Evolutionary conservation across 225 moss, liverwort and hornwort genomes (phyloP).

Genomic region (Takakia lepidozioides): DNA sequence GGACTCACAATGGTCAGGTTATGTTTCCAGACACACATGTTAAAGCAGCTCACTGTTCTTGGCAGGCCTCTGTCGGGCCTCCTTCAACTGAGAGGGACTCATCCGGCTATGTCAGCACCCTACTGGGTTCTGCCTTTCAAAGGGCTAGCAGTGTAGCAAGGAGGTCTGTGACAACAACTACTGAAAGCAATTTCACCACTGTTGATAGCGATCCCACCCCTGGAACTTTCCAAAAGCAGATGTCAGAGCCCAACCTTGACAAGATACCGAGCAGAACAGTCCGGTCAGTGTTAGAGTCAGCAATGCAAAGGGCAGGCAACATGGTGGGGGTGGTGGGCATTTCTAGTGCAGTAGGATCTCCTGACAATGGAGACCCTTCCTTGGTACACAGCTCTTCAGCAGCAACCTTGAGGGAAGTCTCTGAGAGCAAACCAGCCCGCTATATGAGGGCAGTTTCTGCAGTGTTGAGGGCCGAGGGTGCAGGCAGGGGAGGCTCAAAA

Average conservation of each 20-base stretch:
- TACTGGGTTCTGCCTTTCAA: constrained; percentile 53
- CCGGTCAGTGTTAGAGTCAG: constrained; percentile 54
- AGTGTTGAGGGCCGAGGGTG: constrained; percentile 10
- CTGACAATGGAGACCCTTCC: constrained; percentile 16
- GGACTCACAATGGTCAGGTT: no score
- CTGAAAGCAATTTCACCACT: constrained; percentile 11
- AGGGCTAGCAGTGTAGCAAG: constrained; percentile 57
- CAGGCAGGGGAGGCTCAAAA: constrained; percentile 3
- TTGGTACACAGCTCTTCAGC: constrained; percentile 37
- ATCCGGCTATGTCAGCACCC: constrained; percentile 41
- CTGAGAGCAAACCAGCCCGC: constrained; percentile 4
- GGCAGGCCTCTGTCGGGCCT: constrained; percentile 19
- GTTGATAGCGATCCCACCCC: constrained; percentile 6
- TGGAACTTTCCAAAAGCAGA: constrained; percentile 6
- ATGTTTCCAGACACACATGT: no score
- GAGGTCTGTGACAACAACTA: constrained; percentile 30
- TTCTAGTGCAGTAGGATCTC: constrained; percentile 17
- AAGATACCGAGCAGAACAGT: constrained; percentile 33
- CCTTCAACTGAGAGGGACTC: constrained; percentile 21
- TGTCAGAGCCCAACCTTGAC: constrained; percentile 16
- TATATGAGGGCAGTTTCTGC: constrained; percentile 22
- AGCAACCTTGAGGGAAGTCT: constrained; percentile 27
- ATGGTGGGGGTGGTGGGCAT: constrained; percentile 42
- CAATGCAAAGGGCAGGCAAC: constrained; percentile 50
- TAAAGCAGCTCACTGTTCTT: no score